phyloP scores from a whole-genome alignment of 2,329 filamentous ascomycete genomes.

The Xylariaceae sp. region DNA sequence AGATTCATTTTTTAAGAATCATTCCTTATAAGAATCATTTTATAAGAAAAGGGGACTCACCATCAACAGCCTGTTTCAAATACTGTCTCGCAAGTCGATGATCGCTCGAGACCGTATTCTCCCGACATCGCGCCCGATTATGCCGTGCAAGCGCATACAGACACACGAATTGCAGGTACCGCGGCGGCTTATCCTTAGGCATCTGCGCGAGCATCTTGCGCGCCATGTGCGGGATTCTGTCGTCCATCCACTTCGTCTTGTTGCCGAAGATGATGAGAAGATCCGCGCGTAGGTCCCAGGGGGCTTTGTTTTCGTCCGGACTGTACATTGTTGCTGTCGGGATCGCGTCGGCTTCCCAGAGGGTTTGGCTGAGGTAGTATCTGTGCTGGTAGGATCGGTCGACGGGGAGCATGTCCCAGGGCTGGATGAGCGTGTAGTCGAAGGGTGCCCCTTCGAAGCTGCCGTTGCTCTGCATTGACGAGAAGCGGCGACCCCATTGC shows the following conservation, averaged over 20 bases:
- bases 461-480: conserved; percentile 23
- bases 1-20: too few species aligned
- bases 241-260: conserved; percentile 24
- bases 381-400: conserved; percentile 24
- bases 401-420: conserved; percentile 28
- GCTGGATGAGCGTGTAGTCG: conserved; percentile 28
- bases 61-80: conserved; percentile 21
- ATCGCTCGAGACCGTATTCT: conserved; percentile 14
- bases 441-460: conserved; percentile 28
- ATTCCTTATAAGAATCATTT: too few species aligned
- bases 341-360: conserved; percentile 26
- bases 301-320: conserved; percentile 18
- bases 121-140: conserved; percentile 17
- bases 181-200: conserved; percentile 15
- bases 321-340: conserved; percentile 23
- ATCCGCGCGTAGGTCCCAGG: conserved; percentile 25
- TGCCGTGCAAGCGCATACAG: conserved; percentile 24
- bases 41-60: conserved; percentile 4
- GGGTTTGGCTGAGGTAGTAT: conserved; percentile 27
- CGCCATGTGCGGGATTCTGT: conserved; percentile 24
- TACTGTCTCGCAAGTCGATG: conserved; percentile 25
- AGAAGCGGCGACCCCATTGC: conserved; percentile 25
- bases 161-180: conserved; percentile 27
- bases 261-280: conserved; percentile 27
- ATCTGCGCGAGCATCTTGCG: conserved; percentile 23